Conservation (phyloP, 345 rosid species). For the Syzygium aromaticum region DNA sequence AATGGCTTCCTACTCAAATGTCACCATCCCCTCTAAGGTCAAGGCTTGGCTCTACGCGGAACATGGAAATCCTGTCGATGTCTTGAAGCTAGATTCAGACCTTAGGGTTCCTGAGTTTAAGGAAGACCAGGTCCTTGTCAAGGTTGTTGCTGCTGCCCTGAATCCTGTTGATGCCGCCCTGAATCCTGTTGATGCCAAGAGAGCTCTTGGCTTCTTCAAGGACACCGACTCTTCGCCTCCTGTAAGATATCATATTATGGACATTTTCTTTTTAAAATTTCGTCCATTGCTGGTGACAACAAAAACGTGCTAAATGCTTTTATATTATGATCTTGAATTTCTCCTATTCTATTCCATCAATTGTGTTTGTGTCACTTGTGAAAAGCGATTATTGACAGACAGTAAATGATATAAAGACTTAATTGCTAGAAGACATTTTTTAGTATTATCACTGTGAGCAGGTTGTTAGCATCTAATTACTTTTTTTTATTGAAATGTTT, state of each 20-base stretch:
- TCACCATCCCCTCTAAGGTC: slow-evolving; percentile 42
- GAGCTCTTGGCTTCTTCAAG: slow-evolving; percentile 70
- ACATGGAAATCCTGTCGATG: slow-evolving; percentile 50
- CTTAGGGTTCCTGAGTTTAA: slow-evolving; percentile 54
- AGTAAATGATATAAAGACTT: background rate
- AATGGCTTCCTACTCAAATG: background rate
- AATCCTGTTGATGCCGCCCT: slow-evolving; percentile 85
- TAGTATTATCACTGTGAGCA: background rate
- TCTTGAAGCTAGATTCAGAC: slow-evolving; percentile 52
- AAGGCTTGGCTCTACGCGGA: slow-evolving; percentile 72
- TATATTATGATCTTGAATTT: background rate
- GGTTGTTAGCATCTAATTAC: background rate
- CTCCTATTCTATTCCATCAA: background rate
- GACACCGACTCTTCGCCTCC: slow-evolving; percentile 72
- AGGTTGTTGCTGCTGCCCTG: slow-evolving; percentile 78
- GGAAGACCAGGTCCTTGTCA: slow-evolving; percentile 74
- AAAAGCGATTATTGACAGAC: background rate
- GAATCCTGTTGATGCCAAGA: slow-evolving; percentile 74
- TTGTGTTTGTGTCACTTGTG: background rate
- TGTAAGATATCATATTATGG: slow-evolving; percentile 14
- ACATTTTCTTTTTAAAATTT: background rate
- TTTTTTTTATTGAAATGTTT: background rate
- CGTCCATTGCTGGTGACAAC: background rate
- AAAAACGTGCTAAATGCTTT: background rate
- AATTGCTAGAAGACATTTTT: background rate